phyloP scores from a whole-genome alignment of 495 filamentous ascomycete species.

The Schizothecium vesticola region DNA sequence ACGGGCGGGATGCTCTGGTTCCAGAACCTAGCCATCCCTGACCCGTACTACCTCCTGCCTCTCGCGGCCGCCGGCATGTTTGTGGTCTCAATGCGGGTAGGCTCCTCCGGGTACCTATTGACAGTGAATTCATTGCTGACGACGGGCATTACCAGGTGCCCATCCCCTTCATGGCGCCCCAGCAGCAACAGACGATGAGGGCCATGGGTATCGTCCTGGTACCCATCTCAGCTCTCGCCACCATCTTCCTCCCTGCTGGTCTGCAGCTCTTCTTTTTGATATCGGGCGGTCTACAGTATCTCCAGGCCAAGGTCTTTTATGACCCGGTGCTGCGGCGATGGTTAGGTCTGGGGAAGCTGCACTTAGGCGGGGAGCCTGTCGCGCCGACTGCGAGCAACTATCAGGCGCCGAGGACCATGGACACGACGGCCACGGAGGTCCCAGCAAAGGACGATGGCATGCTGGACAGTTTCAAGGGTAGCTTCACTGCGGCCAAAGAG shows the following conservation, averaged over 20 bases:
- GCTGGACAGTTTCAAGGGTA: constrained; percentile 21
- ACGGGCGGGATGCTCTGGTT: constrained; percentile 71
- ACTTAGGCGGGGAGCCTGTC: not conserved
- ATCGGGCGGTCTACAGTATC: constrained; percentile 49
- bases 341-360: constrained; percentile 47
- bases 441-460: constrained; percentile 15
- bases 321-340: constrained; percentile 42
- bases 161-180: constrained; percentile 30
- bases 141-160: constrained; percentile 20
- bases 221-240: constrained; percentile 54
- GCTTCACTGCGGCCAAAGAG: constrained; percentile 28
- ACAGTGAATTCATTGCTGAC: not conserved
- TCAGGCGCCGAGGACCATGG: constrained; percentile 27
- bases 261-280: constrained; percentile 68
- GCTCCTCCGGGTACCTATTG: constrained; percentile 24
- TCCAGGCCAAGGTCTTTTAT: constrained; percentile 54
- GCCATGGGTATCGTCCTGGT: constrained; percentile 56
- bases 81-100: constrained; percentile 54
- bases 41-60: constrained; percentile 76
- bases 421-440: constrained; percentile 16
- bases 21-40: constrained; percentile 65
- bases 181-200: constrained; percentile 40
- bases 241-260: constrained; percentile 58
- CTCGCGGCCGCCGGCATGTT: constrained; percentile 43
- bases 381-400: constrained; percentile 9